Percentiles rank a stretch among this genome's conserved stretches.
Conservation (phyloP, 371 early-diverging fungal genomes). For the Smittium culicis region DNA sequence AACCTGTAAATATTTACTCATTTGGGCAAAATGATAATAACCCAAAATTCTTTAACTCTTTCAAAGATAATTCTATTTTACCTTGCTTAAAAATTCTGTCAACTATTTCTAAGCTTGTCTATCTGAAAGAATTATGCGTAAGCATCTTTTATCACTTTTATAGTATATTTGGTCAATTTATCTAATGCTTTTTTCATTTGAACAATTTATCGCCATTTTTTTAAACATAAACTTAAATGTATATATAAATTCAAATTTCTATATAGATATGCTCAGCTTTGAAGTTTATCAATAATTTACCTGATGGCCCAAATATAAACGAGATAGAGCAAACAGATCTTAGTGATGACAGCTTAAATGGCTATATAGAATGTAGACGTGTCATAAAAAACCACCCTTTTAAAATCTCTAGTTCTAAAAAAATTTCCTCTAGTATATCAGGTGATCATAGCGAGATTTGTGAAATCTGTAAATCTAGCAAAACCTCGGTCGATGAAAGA, state of each 20-base stretch:
- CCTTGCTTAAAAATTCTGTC: neutral
- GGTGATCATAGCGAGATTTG: no score
- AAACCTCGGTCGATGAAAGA: neutral
- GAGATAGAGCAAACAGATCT: neutral
- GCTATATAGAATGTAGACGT: no score
- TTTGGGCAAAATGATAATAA: neutral
- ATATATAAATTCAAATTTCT: no score
- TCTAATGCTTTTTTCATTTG: no score
- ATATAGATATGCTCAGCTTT: neutral
- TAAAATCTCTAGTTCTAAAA: no score
- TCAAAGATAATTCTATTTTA: neutral
- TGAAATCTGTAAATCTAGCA: neutral
- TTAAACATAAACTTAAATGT: no score
- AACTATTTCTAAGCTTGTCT: neutral
- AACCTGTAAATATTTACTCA: neutral
- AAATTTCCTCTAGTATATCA: no score
- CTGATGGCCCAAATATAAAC: neutral
- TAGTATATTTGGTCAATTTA: no score
- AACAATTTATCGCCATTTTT: no score
- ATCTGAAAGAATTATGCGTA: neutral
- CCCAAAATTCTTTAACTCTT: neutral
- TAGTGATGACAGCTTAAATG: neutral
- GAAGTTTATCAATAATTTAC: neutral
- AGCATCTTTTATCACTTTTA: neutral
- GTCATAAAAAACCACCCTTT: no score